Evolutionary conservation across 345 rosid genomes (phyloP), one percentile per base, ranked within the genome.

Genomic region (Arabis alpina): DNA sequence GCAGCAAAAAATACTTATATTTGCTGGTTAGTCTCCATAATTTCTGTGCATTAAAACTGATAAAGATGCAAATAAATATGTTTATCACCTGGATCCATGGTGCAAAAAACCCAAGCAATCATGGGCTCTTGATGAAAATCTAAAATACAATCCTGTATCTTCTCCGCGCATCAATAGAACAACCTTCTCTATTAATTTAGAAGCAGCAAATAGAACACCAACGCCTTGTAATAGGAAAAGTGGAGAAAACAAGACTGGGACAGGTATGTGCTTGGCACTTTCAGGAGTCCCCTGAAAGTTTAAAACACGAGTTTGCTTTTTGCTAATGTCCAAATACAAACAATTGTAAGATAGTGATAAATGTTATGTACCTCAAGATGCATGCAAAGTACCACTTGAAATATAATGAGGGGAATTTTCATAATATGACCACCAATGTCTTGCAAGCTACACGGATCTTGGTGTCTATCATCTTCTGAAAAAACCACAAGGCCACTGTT

Each of bases 11-110:
- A 4, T 30, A 32, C 3, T 30, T 41, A n/a, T 49, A 24, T 32
- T 23, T 39, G 19, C 23, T 19, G 61, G 43, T 58, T 32, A 49
- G 43, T 49, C 56, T 42, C 63, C 51, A 59, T 42, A 24, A 40
- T 2, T 66, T 41, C 50, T 49, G 39, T n/a, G 49, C 14, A 44
- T 2, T 58, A 8, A 58, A 56, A 50, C 61, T 42, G 61, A 65
- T 10, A 52, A 40, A 39, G 77, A 52, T 85, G 72, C 48, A 85
- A 77, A 68, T 82, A 81, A 56, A 86, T 59, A 68, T 86, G 66
- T 73, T 84, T 91, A 84, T 88, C 88, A 94, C 99, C 98, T 90
- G 60, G 98, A 88, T 72, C 99, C 99, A 82, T 92, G 99, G 77
- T 89, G 96, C 83, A 89, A 71, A 80, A 94, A 89, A 36, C 92